phyloP scores from a whole-genome alignment of 148 eudicot species.

The Heliamphora exappendiculata region DNA sequence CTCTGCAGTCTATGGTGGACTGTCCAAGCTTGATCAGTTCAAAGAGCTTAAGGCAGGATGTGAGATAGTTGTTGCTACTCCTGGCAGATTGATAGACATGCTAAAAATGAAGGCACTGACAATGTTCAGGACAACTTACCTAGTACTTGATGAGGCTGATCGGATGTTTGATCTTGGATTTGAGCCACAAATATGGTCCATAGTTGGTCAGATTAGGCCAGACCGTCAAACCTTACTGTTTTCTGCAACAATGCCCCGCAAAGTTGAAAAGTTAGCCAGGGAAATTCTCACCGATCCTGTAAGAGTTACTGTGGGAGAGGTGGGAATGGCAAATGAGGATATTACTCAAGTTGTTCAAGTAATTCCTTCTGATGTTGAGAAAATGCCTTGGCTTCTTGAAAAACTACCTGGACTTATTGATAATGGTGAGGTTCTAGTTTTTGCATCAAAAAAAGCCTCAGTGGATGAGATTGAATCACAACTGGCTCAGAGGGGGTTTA shows the following conservation, averaged over 20 bases:
- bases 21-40: conserved; percentile 95
- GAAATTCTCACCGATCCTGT: conserved; percentile 90
- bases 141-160: conserved; percentile 99
- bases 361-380: conserved; percentile 76
- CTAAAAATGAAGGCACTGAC: conserved; percentile 91
- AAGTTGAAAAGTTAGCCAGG: conserved; percentile 92
- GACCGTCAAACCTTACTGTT: conserved; percentile 91
- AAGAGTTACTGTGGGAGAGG: conserved; percentile 87
- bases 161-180: conserved; percentile 99
- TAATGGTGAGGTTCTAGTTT: conserved; percentile 89
- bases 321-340: conserved; percentile 98
- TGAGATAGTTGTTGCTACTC: conserved; percentile 93
- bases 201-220: conserved; percentile 97
- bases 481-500: conserved; percentile 63
- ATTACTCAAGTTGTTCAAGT: conserved; percentile 89
- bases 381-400: conserved; percentile 85
- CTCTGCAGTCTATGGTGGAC: conserved; percentile 97
- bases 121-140: conserved; percentile 84
- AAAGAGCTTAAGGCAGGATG: conserved; percentile 94
- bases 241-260: conserved; percentile 96
- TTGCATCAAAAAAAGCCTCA: conserved; percentile 91
- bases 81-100: conserved; percentile 92
- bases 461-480: conserved; percentile 90
- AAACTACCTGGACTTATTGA: conserved; percentile 82
- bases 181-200: conserved; percentile 96